Conservation (phyloP, 768 basidiomycete genomes). For the Sistotremastrum suecicum region DNA sequence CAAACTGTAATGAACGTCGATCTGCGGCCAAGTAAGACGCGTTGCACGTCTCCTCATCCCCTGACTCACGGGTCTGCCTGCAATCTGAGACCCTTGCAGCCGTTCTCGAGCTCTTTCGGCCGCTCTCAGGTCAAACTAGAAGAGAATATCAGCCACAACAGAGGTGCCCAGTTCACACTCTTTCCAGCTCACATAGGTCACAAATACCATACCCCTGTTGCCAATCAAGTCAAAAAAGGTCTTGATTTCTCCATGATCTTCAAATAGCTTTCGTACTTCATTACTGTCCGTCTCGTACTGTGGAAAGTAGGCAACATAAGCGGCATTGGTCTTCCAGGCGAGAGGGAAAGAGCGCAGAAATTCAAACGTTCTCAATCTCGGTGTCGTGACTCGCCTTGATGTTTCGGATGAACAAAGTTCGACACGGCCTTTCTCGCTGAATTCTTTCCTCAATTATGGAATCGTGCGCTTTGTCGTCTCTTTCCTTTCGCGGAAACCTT, state of each 20-base stretch:
- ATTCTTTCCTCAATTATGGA: constrained; percentile 90
- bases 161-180: neutral
- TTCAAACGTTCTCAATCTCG: constrained; percentile 7
- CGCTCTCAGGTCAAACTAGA: constrained; percentile 80
- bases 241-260: constrained; percentile 90
- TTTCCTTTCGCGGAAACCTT: constrained; percentile 42
- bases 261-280: constrained; percentile 73
- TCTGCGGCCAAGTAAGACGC: constrained; percentile 32
- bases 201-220: constrained; percentile 97
- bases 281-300: constrained; percentile 86
- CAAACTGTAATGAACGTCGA: constrained; percentile 96
- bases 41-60: neutral
- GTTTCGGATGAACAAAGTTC: constrained; percentile 94
- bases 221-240: constrained; percentile 93
- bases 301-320: constrained; percentile 7
- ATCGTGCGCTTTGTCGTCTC: constrained; percentile 82
- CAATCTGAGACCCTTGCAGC: constrained; percentile 79
- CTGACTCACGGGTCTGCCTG: constrained; percentile 68
- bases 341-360: constrained; percentile 1
- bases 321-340: neutral
- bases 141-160: neutral
- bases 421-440: constrained; percentile 85
- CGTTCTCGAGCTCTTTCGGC: constrained; percentile 87
- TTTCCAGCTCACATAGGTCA: constrained; percentile 76
- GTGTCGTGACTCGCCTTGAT: constrained; percentile 68